Evolutionary conservation across 2,329 filamentous ascomycete species (phyloP), one percentile per base, ranked within the genome.

Genomic region (Fusarium pseudocircinatum): DNA sequence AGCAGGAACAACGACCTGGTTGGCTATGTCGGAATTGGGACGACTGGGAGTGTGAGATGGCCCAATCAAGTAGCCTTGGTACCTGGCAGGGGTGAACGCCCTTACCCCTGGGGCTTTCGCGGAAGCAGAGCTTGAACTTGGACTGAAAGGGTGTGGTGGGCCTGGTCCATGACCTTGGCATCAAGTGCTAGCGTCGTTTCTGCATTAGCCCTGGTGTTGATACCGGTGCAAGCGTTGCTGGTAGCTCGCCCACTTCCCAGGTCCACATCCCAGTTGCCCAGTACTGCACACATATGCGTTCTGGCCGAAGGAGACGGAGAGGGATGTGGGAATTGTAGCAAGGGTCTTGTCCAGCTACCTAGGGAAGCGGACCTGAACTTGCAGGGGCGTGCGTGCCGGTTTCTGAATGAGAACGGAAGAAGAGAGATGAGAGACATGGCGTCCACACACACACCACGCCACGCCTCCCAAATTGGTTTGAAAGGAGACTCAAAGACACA

Each of bases 71-170:
- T 49, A 18, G 40, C 16, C 47, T 37, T 67, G 62, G 75, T 78
- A 74, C 75, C 75, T 77, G 75, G 46, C 75, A 77, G 63, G 69
- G 74, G 71, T 72, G 44, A n/a, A 30, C 58, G 36, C 50, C 39
- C 28, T 67, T 67, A 47, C 61, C 67, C 50, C 69, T 65, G 67
- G 40, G 22, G 39, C 64, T 61, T 44, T 24, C 15, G 57, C 57
- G 42, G 46, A 64, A 71, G 50, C 67, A 69, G 60, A 65, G 58
- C 60, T 65, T 74, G 71, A 72, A 74, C 57, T 74, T 74, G 71
- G 62, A 74, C 67, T 43, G 34, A 30, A 62, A 49, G 32, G 71
- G 71, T 71, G 71, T 71, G 71, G 71, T 74, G 71, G 70, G 57
- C 54, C 66, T 50, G 54, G 50, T 60, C 52, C 53, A 57, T 34